Evolutionary conservation across 805 yeast genomes (phyloP).

Genomic region (Candida ovalis): DNA sequence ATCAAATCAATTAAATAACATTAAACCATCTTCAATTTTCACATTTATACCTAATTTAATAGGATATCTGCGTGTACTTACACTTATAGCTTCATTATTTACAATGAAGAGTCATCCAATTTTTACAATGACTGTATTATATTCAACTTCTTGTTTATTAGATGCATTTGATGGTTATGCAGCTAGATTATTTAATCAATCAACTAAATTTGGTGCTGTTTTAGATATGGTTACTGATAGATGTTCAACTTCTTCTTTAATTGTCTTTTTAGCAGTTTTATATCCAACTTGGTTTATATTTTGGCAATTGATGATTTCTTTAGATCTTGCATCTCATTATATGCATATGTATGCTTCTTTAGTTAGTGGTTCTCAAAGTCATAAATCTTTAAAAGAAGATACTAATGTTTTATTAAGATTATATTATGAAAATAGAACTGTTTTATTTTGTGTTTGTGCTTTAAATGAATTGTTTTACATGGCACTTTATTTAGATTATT

Average conservation of each 20-base stretch:
- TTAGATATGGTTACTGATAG: slow-evolving; percentile 98
- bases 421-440: slow-evolving; percentile 82
- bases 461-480: slow-evolving; percentile 91
- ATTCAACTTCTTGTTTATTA: slow-evolving; percentile 82
- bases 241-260: slow-evolving; percentile 91
- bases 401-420: slow-evolving; percentile 70
- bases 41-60: slow-evolving; percentile 86
- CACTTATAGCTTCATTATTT: slow-evolving; percentile 75
- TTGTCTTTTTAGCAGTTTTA: slow-evolving; percentile 76
- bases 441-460: slow-evolving; percentile 84
- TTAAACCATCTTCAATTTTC: slow-evolving; percentile 44
- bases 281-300: slow-evolving; percentile 67
- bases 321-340: slow-evolving; percentile 91
- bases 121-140: slow-evolving; percentile 63
- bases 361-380: slow-evolving; percentile 73
- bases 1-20: slow-evolving; percentile 6
- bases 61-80: slow-evolving; percentile 80
- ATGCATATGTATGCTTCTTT: slow-evolving; percentile 98
- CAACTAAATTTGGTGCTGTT: slow-evolving; percentile 92
- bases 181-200: slow-evolving; percentile 84
- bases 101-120: slow-evolving; percentile 84
- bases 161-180: slow-evolving; percentile 97
- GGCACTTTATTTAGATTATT: slow-evolving; percentile 77
- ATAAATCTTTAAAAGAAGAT: slow-evolving; percentile 74
- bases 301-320: slow-evolving; percentile 81